phyloP scores from a whole-genome alignment of 176 grass and related monocot genomes.

The Carex scoparia region DNA sequence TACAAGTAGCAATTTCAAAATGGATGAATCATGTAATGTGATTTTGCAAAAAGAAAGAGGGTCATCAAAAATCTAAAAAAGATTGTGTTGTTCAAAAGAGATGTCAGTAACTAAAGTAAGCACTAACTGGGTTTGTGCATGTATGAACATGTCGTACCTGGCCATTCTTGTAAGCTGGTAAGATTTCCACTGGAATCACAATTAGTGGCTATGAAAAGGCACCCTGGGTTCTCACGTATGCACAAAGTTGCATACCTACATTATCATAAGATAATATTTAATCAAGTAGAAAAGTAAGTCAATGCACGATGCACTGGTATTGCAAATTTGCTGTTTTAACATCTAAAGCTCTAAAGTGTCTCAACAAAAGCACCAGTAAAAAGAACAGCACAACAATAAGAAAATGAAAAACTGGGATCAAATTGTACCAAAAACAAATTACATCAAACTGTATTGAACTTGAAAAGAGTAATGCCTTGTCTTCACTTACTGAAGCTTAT shows the following conservation, averaged over 20 bases:
- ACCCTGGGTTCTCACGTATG: constrained; percentile 86
- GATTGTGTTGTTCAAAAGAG: constrained; percentile 1
- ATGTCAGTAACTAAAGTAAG: not conserved
- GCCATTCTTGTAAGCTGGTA: constrained; percentile 87
- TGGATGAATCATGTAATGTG: constrained; percentile 16
- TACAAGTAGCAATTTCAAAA: constrained; percentile 26
- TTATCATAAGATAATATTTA: constrained; percentile 9
- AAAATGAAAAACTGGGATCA: not conserved
- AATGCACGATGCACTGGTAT: not conserved
- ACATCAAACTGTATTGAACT: constrained; percentile 29
- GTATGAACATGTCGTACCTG: constrained; percentile 37
- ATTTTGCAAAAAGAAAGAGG: not conserved
- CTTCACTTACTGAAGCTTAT: constrained; percentile 79
- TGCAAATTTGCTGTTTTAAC: not conserved
- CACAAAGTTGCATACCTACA: constrained; percentile 82
- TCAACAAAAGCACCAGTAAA: not conserved
- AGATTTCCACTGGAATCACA: constrained; percentile 80
- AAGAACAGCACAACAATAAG: not conserved
- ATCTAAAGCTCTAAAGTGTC: not conserved
- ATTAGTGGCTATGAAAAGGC: constrained; percentile 96
- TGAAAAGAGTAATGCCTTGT: constrained; percentile 20
- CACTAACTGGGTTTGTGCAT: not conserved
- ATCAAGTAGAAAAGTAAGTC: not conserved
- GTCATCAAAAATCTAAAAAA: not conserved
- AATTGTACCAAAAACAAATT: constrained; percentile 8